Evolutionary conservation across 495 filamentous ascomycete species (phyloP), one percentile per base, ranked within the genome.

Genomic region (Thermochaetoides thermophila): DNA sequence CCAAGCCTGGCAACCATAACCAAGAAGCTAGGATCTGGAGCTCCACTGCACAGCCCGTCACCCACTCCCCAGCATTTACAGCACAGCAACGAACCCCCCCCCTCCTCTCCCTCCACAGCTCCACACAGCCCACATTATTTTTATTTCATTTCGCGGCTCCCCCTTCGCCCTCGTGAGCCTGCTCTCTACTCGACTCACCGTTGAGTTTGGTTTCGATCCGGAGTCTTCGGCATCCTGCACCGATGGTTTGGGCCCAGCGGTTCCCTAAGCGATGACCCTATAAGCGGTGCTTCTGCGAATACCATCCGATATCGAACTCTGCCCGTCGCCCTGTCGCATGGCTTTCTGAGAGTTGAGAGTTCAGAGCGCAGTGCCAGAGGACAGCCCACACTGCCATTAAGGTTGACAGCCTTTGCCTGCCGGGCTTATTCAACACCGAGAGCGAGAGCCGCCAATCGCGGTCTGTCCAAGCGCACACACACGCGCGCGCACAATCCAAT

Each of bases 41-140:
- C 32, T 37, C 30, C 26, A 37, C 33, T 31, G 30, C 30, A 15
- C 37, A 39, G 30, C n/a, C 37, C 37, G 31, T 29, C 36, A 27
- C 18, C 36, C 13, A 38, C 22, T 21, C 17, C 13, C 16, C 28
- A 23, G n/a, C n/a, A n/a, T n/a, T n/a, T n/a, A n/a, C n/a, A n/a
- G n/a, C n/a, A n/a, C n/a, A n/a, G n/a, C n/a, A 33, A 24, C 25
- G 32, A 14, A 18, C 32, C 7, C n/a, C 24, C 35, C 30, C n/a
- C n/a, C n/a, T n/a, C n/a, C n/a, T n/a, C n/a, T n/a, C n/a, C n/a
- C n/a, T n/a, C n/a, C n/a, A n/a, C 25, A 43, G 49, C 53, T 54
- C 53, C 50, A 54, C 50, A 48, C 50, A 54, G 35, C 45, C 50
- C 50, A 52, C 52, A 46, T 46, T 43, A 41, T 46, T 46, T 40